Evolutionary conservation across 805 yeast genomes (phyloP).

Genomic region (Saitoella complicata): DNA sequence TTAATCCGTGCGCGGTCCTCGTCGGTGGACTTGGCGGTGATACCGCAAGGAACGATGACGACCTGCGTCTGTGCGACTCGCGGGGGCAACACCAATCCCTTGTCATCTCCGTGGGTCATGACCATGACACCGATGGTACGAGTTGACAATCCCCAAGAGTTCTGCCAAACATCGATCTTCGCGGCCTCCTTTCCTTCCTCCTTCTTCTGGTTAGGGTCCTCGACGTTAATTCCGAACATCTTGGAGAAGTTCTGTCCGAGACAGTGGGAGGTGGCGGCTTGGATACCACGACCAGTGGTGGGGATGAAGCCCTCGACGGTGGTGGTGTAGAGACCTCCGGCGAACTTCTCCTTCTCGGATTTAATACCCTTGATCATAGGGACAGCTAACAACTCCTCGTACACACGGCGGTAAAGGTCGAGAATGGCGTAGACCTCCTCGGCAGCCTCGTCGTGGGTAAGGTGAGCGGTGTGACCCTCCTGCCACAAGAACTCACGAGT

Average conservation of each 20-base stretch:
- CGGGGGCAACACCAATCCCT: constrained; percentile 96
- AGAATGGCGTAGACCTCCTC: constrained; percentile 74
- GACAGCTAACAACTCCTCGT: constrained; percentile 86
- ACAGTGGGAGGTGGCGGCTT: constrained; percentile 97
- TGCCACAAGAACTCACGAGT: constrained; percentile 99
- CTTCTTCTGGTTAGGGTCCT: constrained; percentile 45
- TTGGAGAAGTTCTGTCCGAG: constrained; percentile 96
- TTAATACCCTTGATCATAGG: constrained; percentile 91
- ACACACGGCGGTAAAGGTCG: constrained; percentile 69
- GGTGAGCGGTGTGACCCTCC: constrained; percentile 98
- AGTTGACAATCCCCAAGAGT: constrained; percentile 98
- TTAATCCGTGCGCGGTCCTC: constrained; percentile 58
- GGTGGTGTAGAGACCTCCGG: constrained; percentile 93
- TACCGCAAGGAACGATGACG: constrained; percentile 87
- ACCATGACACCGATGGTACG: constrained; percentile 99
- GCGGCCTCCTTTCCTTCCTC: constrained; percentile 63
- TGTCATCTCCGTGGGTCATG: constrained; percentile 96
- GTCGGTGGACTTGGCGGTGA: constrained; percentile 68
- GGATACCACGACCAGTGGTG: constrained; percentile 98
- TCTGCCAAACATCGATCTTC: constrained; percentile 80
- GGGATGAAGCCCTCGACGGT: constrained; percentile 95
- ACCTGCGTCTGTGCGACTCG: constrained; percentile 86
- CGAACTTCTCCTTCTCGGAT: constrained; percentile 95
- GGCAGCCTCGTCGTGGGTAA: constrained; percentile 65
- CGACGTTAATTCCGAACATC: constrained; percentile 92